A percentile compares a stretch with the other conserved stretches of the same genome.
phyloP scores from a whole-genome alignment of 768 basidiomycete genomes.

The Daedaleopsis sinensis region DNA sequence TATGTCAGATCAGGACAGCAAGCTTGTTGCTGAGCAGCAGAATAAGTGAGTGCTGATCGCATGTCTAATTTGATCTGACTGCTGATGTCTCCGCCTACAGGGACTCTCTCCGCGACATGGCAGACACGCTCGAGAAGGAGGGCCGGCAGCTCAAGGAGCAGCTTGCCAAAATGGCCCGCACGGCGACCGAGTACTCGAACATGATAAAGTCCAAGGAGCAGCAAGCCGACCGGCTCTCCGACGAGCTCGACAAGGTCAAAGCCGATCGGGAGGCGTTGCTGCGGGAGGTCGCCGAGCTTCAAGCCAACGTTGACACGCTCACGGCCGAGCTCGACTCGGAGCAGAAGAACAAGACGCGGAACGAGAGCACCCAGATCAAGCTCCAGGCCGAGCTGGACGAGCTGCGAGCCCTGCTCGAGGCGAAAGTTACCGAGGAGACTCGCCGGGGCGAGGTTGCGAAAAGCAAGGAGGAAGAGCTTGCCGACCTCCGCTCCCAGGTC shows the following conservation, averaged over 20 bases:
- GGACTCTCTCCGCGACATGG: constrained; percentile 61
- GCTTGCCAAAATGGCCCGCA: constrained; percentile 74
- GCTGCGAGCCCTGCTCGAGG: constrained; percentile 78
- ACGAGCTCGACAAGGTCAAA: constrained; percentile 57
- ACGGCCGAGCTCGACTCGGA: constrained; percentile 63
- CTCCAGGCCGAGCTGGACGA: constrained; percentile 86
- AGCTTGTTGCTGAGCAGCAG: constrained; percentile 64
- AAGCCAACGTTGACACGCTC: constrained; percentile 67
- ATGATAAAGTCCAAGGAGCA: constrained; percentile 81
- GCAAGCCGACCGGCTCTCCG: constrained; percentile 56
- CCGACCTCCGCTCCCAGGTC: constrained; percentile 66
- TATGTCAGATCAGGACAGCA: constrained; percentile 69
- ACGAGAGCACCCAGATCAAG: constrained; percentile 51
- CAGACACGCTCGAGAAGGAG: constrained; percentile 66
- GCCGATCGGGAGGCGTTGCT: constrained; percentile 55
- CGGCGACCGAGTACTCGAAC: constrained; percentile 72
- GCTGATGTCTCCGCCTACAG: constrained; percentile 39
- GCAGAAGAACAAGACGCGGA: constrained; percentile 55
- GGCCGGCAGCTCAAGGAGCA: constrained; percentile 76
- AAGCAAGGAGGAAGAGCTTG: constrained; percentile 85
- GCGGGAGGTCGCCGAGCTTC: constrained; percentile 68
- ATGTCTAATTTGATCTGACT: background rate
- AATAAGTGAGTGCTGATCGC: constrained; percentile 54
- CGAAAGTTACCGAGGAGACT: constrained; percentile 85
- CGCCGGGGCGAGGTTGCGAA: constrained; percentile 83